Base-by-base conservation (phyloP, 495 filamentous ascomycete genomes). In the Cladorrhinum samala region DNA sequence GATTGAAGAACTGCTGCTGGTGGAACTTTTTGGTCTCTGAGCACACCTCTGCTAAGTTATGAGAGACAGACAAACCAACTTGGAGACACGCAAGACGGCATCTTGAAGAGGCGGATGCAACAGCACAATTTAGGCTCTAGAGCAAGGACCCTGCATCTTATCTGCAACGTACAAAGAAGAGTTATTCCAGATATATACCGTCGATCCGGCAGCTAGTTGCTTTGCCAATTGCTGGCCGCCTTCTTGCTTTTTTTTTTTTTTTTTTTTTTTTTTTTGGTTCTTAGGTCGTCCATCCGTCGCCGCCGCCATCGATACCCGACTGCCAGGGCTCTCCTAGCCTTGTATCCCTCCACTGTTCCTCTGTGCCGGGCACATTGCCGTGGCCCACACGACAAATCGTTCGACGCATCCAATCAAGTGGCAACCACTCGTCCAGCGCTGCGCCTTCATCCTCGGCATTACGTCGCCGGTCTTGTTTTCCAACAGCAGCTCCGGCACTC, bases 361-460 rank as follows among this genome's bases (percentile, higher is more conserved):
- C 52, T 59, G 47, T 59, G 50, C 56, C 54, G 58, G 54, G 19
- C 25, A 27, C 27, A 41, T 58, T 60, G 44, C 58, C 61, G 55
- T 55, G 39, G 55, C 55, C 49, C 61, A 59, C 61, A 17, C 48
- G 37, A 24, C 14, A n/a, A n/a, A 50, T 46, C 41, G 23, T 41
- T 33, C 48, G 36, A 47, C 20, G 42, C 42, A 24, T 36, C 54
- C 55, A 56, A 58, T 54, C 55, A 61, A 52, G 25, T 45, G 27
- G 20, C 39, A 18, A 18, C 33, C 39, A 14, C 4, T 39, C 21
- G 8, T 8, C 49, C 20, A 27, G 36, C 50, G 40, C 46, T 24
- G 48, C 43, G 25, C 21, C 48, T 55, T 36, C 53, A 50, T 48
- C 59, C 62, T 64, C 62, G 62, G 62, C 62, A 59, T 45, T 62